Percentiles rank a stretch among this genome's conserved stretches.
phyloP scores from a whole-genome alignment of 2,329 filamentous ascomycete species.

The Xylariaceae sp. region DNA sequence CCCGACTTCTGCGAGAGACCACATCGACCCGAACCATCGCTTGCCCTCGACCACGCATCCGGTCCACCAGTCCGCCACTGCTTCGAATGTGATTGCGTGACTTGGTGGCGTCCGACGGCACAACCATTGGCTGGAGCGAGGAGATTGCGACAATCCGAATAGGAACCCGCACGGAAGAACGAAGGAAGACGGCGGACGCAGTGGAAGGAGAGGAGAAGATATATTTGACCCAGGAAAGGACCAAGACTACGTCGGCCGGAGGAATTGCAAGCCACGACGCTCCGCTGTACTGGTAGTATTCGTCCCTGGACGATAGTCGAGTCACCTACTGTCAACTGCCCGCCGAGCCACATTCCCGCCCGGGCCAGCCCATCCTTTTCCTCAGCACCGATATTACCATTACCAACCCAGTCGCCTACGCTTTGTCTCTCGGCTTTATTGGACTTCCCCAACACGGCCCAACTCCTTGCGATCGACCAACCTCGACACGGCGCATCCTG shows the following conservation, averaged over 20 bases:
- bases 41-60: not conserved
- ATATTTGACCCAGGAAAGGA: not conserved
- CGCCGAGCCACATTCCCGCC: not conserved
- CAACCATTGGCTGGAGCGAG: constrained; percentile 7
- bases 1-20: constrained; percentile 17
- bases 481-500: constrained; percentile 1
- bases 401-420: not conserved
- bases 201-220: not conserved
- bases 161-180: not conserved
- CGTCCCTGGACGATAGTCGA: not conserved
- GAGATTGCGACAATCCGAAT: constrained; percentile 10
- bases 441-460: constrained; percentile 21
- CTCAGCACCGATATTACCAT: not conserved
- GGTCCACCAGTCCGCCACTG: constrained; percentile 2
- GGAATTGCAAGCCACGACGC: not conserved
- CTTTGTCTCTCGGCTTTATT: constrained; percentile 10
- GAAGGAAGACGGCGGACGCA: not conserved
- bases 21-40: constrained; percentile 15
- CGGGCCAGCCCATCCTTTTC: not conserved
- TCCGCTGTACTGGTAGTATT: not conserved
- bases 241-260: not conserved
- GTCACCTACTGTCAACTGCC: not conserved
- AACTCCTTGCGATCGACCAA: constrained; percentile 8
- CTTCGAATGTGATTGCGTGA: constrained; percentile 12
- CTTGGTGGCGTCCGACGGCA: constrained; percentile 8